Evolutionary conservation across 495 filamentous ascomycete genomes (phyloP), one percentile per base, ranked within the genome.

Genomic region (Clohesyomyces aquaticus): DNA sequence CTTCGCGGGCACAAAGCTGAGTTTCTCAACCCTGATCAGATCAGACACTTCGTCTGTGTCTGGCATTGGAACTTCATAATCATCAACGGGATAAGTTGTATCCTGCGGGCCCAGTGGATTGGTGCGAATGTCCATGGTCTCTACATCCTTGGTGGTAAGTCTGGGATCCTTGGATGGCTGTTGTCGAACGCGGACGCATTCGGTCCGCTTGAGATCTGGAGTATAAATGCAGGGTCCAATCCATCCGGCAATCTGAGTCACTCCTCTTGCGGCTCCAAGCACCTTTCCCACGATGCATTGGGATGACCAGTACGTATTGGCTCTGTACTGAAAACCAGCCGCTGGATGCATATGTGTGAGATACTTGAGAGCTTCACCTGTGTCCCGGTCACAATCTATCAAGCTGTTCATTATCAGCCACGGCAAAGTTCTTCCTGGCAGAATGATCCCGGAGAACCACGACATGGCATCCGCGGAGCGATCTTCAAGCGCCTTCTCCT

Each of bases 381-480:
- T 82, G 16, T 82, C 82, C 2, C 81, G 81, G 71, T 90, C 87
- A 67, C 87, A 86, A 73, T 90, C 88, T 63, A 89, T 82, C 19
- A 91, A 78, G 19, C 85, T 75, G 71, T 88, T 89, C 85, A 91
- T 89, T 45, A 88, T 82, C 16, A 90, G 80, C 75, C 84, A 91
- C 29, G 86, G 83, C 59, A 88, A 82, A 18, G 86, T 88, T 52
- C 77, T 73, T n/a, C 88, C 88, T 6, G 88, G 88, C 4, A 90
- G 77, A 56, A 89, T 81, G 19, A 88, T 77, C 4, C 87, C 87
- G 38, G 83, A 85, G 67, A 90, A 88, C 78, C 87, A 91, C 42
- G 87, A 86, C 82, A 88, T 85, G 48, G 87, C 80, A 70, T 87
- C 82, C 21, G 83, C 83, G 69, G 81, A 85, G 66, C 86, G 77